Base-by-base conservation (phyloP, 345 rosid species). In the Bretschneidera sinensis region DNA sequence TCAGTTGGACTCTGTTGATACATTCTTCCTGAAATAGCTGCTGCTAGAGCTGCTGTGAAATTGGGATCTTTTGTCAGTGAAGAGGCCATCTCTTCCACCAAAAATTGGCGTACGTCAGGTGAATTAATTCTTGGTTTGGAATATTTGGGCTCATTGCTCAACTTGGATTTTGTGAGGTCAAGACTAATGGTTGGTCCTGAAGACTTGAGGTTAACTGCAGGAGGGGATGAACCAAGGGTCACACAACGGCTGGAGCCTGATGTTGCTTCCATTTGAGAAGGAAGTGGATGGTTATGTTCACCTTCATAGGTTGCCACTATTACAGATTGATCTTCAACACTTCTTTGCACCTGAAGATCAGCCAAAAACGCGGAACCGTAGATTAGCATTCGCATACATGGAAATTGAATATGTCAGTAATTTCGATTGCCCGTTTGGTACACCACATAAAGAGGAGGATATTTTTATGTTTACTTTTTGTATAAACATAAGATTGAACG, bases 51-150 rank as follows among this genome's bases (percentile, higher is more conserved):
- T 51, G 99, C 78, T 6, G 99, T 94, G 68, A 94, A 94, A 59
- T 83, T 85, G 60, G 96, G 99, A 70, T 94, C 99, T 62, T 86
- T 86, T 2, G 97, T 90, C 72, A 94, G 70, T 0, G 97, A 85
- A 64, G 91, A 69, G 20, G 99, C 99, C 99, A 94, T 94, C 64
- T 94, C 96, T 43, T 94, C 95, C 74, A 90, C 96, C 76, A 94
- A 79, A 53, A 82, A 79, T 57, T 87, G 71, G 50, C 69, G 83
- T 31, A 78, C 72, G 73, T 83, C 85, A 0, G 95, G 89, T 9
- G 84, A 55, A 19, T 86, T n/a, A n/a, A 63, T 18, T 71, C 68
- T 80, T 59, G 78, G 68, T 62, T 34, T 65, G 48, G 78, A 59
- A 43, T 43, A 70, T 16, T 21, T 75, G 54, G 51, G 59, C 4